Conservation (phyloP, 2,329 filamentous ascomycete genomes). For the Endothia cerciana region DNA sequence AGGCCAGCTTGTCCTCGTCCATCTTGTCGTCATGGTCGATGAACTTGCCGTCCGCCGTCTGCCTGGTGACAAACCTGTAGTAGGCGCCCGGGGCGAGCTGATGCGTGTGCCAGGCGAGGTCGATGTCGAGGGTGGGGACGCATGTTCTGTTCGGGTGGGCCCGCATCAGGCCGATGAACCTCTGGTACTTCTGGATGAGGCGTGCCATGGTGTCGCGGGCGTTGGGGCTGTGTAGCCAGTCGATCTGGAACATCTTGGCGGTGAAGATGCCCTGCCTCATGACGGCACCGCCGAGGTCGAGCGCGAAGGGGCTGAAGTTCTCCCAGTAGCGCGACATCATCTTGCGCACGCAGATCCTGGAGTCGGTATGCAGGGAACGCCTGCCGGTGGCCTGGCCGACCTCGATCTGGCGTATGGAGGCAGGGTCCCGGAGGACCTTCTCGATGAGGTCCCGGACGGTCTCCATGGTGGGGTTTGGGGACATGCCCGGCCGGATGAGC, state of each 20-base stretch:
- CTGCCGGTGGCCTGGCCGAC: constrained; percentile 30
- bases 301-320: constrained; percentile 64
- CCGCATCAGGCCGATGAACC: constrained; percentile 66
- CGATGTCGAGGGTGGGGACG: constrained; percentile 75
- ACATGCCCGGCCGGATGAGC: constrained; percentile 40
- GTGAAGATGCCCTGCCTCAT: constrained; percentile 68
- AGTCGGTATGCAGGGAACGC: constrained; percentile 29
- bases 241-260: constrained; percentile 73
- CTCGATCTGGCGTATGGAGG: constrained; percentile 47
- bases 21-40: constrained; percentile 87
- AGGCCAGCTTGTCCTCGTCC: constrained; percentile 65
- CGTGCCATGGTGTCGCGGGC: constrained; percentile 66
- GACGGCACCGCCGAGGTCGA: constrained; percentile 69
- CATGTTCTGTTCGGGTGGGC: constrained; percentile 49
- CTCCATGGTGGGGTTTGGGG: constrained; percentile 49
- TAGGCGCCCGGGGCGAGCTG: constrained; percentile 70
- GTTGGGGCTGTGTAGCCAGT: constrained; percentile 77
- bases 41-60: constrained; percentile 53
- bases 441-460: constrained; percentile 57
- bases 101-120: constrained; percentile 81
- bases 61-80: constrained; percentile 56
- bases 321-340: constrained; percentile 76
- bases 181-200: constrained; percentile 65
- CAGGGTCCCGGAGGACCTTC: constrained; percentile 43
- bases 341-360: constrained; percentile 57